Evolutionary conservation across 306 rosid genomes (phyloP).

Genomic region (Trifolium repens): DNA sequence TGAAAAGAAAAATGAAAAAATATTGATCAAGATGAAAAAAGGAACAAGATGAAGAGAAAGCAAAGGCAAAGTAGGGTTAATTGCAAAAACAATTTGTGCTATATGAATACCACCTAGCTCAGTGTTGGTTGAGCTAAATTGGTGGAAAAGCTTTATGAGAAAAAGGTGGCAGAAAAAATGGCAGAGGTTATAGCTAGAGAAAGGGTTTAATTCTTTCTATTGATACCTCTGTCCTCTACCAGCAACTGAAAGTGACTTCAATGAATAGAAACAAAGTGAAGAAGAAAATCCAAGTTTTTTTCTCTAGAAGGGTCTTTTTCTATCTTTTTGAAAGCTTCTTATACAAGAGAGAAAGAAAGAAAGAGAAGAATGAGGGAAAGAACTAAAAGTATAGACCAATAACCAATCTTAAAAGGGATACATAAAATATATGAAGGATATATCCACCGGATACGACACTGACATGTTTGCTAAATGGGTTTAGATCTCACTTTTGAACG

Average conservation of each 20-base stretch:
- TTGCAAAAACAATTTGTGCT: constrained; percentile 7
- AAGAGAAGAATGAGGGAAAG: constrained; percentile 40
- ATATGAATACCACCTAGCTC: background rate
- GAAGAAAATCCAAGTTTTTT: background rate
- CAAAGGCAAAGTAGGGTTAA: constrained; percentile 39
- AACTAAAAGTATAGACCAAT: constrained; percentile 51
- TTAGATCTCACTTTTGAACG: background rate
- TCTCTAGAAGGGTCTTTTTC: constrained; percentile 40
- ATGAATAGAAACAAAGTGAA: constrained; percentile 8
- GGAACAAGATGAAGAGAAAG: constrained; percentile 13
- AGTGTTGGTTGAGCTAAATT: constrained; percentile 61
- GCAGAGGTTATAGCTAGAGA: constrained; percentile 42
- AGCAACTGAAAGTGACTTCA: constrained; percentile 63
- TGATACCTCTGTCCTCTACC: constrained; percentile 68
- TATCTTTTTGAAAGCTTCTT: constrained; percentile 35
- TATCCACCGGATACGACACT: too few relatives aligned
- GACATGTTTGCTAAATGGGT: background rate
- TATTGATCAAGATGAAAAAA: background rate
- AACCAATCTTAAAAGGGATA: constrained; percentile 51
- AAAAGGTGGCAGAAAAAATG: constrained; percentile 52
- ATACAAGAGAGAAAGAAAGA: constrained; percentile 15
- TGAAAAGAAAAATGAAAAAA: background rate
- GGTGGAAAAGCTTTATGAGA: constrained; percentile 65
- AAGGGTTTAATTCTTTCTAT: constrained; percentile 22
- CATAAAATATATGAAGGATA: constrained; percentile 11